phyloP scores from a whole-genome alignment of 2,329 filamentous ascomycete genomes.

The Furcasterigmium furcatum region DNA sequence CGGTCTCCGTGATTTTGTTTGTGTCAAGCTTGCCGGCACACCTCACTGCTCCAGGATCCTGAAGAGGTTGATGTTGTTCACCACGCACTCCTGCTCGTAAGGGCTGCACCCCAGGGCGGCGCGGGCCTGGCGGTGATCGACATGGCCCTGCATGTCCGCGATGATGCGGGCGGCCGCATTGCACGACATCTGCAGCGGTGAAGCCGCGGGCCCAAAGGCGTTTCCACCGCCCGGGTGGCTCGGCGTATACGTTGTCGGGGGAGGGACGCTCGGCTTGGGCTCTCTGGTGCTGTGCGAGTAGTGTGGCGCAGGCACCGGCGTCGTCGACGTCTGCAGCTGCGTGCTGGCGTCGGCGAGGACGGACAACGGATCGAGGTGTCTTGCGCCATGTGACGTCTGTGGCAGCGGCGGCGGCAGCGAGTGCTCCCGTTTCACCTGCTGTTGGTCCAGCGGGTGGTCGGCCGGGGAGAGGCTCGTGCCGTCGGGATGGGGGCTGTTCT shows the following conservation, averaged over 20 bases:
- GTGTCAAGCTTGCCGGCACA: no score
- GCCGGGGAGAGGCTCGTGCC: neutral
- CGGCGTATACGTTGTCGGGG: slow-evolving; percentile 12
- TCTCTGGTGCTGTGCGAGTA: neutral
- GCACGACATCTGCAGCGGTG: slow-evolving; percentile 29
- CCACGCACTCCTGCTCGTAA: slow-evolving; percentile 21
- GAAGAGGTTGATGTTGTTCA: slow-evolving; percentile 29
- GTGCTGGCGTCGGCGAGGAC: slow-evolving; percentile 5
- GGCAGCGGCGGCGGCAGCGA: neutral
- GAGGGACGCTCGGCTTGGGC: neutral
- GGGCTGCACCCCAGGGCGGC: slow-evolving; percentile 23
- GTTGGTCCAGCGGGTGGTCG: neutral
- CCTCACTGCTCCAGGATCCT: slow-evolving; percentile 23
- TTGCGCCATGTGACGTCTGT: neutral
- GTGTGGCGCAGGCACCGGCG: neutral
- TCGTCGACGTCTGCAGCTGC: neutral
- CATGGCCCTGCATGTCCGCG: slow-evolving; percentile 32
- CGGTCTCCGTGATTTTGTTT: no score
- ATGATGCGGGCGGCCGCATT: slow-evolving; percentile 31
- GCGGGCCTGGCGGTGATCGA: slow-evolving; percentile 20
- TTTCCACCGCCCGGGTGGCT: neutral
- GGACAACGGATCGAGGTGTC: slow-evolving; percentile 1
- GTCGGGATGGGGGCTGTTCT: slow-evolving; percentile 12
- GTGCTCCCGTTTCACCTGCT: neutral
- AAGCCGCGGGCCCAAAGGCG: slow-evolving; percentile 9